These are phyloP conservation scores for Teunomyces atbi DNA, from an alignment of 805 yeast genomes.

Conservation along the genomic window DNA sequence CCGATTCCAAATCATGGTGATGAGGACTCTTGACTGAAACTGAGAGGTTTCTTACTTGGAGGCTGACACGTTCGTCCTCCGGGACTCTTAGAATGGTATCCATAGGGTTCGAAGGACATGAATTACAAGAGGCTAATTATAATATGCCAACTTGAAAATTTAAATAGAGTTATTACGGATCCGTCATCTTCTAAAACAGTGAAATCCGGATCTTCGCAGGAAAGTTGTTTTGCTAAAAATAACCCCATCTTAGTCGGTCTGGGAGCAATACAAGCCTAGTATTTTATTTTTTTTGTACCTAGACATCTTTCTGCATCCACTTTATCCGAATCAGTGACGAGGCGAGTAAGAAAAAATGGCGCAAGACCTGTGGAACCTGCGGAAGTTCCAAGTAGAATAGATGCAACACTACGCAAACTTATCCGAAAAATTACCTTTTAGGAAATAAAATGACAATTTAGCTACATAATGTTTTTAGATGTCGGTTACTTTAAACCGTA, in stretches of 20 bases:
- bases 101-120: slow-evolving; percentile 1
- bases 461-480: no score
- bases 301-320: background rate
- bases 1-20: slow-evolving; percentile 2
- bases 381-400: background rate
- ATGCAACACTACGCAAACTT: background rate
- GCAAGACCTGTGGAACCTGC: background rate
- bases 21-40: slow-evolving; percentile 7
- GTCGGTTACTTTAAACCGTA: no score
- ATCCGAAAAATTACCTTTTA: background rate
- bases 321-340: background rate
- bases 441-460: background rate
- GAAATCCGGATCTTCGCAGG: background rate
- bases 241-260: background rate
- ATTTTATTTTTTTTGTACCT: background rate
- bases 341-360: background rate
- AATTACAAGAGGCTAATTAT: background rate
- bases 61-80: slow-evolving; percentile 7
- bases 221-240: background rate
- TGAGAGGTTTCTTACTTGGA: slow-evolving; percentile 12
- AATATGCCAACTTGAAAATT: background rate
- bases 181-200: background rate
- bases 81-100: slow-evolving; percentile 4
- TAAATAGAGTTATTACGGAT: background rate
- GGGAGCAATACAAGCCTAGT: background rate